These are phyloP conservation scores for Sclerotinia nivalis DNA, from an alignment of 2,329 filamentous ascomycete genomes.

Conservation along the genomic window DNA sequence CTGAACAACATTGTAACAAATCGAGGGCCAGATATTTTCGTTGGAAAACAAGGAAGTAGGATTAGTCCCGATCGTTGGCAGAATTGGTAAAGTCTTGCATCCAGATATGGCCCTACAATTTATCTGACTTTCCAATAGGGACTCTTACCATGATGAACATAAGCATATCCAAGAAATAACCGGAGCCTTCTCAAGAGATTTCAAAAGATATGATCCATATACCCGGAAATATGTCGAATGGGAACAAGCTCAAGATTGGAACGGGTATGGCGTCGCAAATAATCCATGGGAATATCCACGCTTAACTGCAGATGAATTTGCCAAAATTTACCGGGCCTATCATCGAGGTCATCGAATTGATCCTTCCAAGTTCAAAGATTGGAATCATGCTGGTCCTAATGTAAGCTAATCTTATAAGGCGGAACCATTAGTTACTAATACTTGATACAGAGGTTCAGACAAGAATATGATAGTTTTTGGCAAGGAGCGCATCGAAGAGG, in stretches of 20 bases:
- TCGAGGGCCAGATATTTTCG: slow-evolving; percentile 47
- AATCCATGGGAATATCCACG: slow-evolving; percentile 31
- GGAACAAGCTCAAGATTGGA: slow-evolving; percentile 31
- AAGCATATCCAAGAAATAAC: slow-evolving; percentile 21
- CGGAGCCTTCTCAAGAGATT: slow-evolving; percentile 26
- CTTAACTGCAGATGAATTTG: slow-evolving; percentile 33
- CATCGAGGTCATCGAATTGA: slow-evolving; percentile 22
- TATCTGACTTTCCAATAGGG: slow-evolving; percentile 32
- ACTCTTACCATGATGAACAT: slow-evolving; percentile 34
- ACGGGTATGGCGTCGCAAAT: slow-evolving; percentile 21
- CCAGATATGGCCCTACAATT: neutral
- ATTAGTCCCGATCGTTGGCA: slow-evolving; percentile 37
- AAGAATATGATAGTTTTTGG: slow-evolving; percentile 38
- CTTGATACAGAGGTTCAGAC: slow-evolving; percentile 33
- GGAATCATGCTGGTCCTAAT: slow-evolving; percentile 36
- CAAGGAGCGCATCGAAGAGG: slow-evolving; percentile 36
- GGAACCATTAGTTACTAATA: slow-evolving; percentile 4
- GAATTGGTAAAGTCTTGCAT: slow-evolving; percentile 35
- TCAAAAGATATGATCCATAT: slow-evolving; percentile 37
- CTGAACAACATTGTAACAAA: slow-evolving; percentile 44
- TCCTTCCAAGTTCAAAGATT: slow-evolving; percentile 32
- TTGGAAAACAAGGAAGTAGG: slow-evolving; percentile 33
- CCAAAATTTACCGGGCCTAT: slow-evolving; percentile 26
- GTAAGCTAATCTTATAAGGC: slow-evolving; percentile 21
- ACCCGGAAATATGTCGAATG: slow-evolving; percentile 36